Base-by-base conservation (phyloP, 192 early-diverging fungal species). In the Jimgerdemannia flammicorona region DNA sequence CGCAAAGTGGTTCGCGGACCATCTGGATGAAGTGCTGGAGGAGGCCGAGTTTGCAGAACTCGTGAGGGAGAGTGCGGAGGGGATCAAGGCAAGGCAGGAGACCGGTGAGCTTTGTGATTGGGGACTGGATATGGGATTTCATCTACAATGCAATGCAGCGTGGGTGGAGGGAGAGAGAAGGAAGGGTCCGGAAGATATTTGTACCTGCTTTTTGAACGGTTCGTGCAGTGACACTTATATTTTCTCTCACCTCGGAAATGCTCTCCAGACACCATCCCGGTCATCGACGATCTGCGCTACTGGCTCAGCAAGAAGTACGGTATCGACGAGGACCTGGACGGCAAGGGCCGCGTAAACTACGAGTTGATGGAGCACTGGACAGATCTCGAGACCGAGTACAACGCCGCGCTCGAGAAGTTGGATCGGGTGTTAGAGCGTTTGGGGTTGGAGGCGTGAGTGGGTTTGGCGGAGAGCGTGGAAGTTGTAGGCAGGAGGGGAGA, bases 271-370 rank as follows among this genome's bases (percentile, higher is more conserved):
- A 81, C 87, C 4, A 77, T 89, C 43, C 80, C 87, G 20, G 79
- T 89, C 42, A 78, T 87, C 39, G 87, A 89, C 72, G 87, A 89
- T 73, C 66, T 89, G 66, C 70, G 81, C 20, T 89, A 77, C 59
- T 89, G 78, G 77, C 66, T 88, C 3, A 72, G 65, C 18, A 84
- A 82, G 41, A 73, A 76, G 44, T 77, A 82, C n/a, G 49, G 72
- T 29, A 66, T 66, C 4, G 49, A 71, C 44, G 78, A 72, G 29
- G 75, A 79, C 11, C 41, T 79, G 40, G 70, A 75, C 63, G 78
- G 67, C 54, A 76, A 67, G 14, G 77, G 75, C 4, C 76, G 75
- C 40, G 68, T 74, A 18, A 72, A 85, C 49, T 77, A 76, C 44
- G 77, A 74, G n/a, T 78, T 70, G n/a, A 72, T 64, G 68, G 83